These are phyloP conservation scores for Yamadazyma siamensis DNA, from an alignment of 1,139 yeast species.

Conservation along the genomic window DNA sequence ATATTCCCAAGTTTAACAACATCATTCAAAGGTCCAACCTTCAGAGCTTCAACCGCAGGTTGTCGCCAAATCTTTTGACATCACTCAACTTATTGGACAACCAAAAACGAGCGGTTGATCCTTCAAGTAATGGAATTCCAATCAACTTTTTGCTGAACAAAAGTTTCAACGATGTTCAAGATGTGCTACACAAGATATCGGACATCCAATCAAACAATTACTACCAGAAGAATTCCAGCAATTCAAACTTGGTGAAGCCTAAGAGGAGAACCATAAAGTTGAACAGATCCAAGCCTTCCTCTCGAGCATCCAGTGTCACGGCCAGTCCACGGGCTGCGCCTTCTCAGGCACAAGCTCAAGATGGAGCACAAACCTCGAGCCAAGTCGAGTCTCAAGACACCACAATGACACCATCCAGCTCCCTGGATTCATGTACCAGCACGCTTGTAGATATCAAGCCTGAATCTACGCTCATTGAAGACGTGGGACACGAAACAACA, in stretches of 20 bases:
- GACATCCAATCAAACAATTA: constrained; percentile 45
- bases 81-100: constrained; percentile 26
- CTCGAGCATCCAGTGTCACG: neutral
- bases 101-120: constrained; percentile 5
- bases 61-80: constrained; percentile 36
- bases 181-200: constrained; percentile 43
- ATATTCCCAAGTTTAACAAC: constrained; percentile 55
- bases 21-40: constrained; percentile 54
- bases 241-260: constrained; percentile 33
- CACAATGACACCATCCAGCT: neutral
- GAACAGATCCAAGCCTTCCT: constrained; percentile 17
- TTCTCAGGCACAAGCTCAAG: neutral
- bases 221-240: constrained; percentile 26
- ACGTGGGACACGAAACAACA: neutral
- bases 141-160: constrained; percentile 29
- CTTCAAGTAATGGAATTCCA: constrained; percentile 33
- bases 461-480: neutral
- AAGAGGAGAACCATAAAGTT: constrained; percentile 48
- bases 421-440: neutral
- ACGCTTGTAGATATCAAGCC: neutral
- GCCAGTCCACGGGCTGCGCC: neutral
- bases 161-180: constrained; percentile 30
- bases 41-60: constrained; percentile 37
- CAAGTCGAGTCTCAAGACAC: neutral
- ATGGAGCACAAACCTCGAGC: no score